phyloP scores from a whole-genome alignment of 2,329 filamentous ascomycete species.

The Aspergillus pseudotamarii region DNA sequence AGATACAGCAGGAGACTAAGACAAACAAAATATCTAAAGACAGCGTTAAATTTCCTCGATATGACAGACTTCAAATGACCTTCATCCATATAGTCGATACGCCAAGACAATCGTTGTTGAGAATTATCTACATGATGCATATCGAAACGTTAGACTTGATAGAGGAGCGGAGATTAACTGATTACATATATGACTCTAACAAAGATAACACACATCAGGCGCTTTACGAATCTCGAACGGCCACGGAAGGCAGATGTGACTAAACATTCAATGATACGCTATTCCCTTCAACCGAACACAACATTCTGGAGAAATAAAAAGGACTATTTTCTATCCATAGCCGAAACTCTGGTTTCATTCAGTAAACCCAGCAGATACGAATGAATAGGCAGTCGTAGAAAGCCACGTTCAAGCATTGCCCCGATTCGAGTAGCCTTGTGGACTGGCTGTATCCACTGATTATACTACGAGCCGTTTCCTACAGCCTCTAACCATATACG shows the following conservation, averaged over 20 bases:
- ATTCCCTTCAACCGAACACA: too few relatives aligned
- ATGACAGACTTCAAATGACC: too few relatives aligned
- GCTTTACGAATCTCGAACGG: too few relatives aligned
- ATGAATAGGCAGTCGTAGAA: fast-evolving
- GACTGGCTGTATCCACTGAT: neutral
- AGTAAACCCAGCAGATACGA: too few relatives aligned
- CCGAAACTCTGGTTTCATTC: too few relatives aligned
- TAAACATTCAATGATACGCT: neutral
- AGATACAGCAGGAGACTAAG: neutral
- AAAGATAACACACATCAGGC: too few relatives aligned
- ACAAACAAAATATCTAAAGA: too few relatives aligned
- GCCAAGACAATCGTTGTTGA: neutral
- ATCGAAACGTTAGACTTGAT: neutral
- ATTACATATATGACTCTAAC: too few relatives aligned
- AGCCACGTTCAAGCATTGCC: neutral
- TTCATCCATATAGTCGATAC: neutral
- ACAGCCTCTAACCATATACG: neutral
- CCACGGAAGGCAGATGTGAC: neutral
- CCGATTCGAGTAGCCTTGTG: neutral
- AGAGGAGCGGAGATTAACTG: too few relatives aligned
- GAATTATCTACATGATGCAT: neutral
- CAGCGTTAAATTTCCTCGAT: too few relatives aligned
- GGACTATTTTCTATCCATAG: too few relatives aligned
- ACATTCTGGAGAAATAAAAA: too few relatives aligned
- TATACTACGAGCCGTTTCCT: neutral